These are phyloP conservation scores for Nitzschia sp. DNA, from an alignment of 108 stramenopile genomes.

Conservation along the genomic window DNA sequence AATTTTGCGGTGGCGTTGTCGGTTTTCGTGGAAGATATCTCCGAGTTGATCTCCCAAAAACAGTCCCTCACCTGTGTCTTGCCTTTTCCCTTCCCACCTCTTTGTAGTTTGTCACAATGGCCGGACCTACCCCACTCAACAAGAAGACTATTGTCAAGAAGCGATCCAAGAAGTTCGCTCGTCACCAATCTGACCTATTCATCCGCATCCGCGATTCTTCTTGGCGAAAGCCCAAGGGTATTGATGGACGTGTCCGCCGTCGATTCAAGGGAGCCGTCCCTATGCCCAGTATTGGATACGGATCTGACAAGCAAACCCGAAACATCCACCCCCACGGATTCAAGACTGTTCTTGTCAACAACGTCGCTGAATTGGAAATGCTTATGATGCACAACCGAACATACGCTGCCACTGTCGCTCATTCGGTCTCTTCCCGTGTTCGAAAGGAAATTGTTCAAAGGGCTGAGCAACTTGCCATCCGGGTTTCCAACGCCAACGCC, in stretches of 20 bases:
- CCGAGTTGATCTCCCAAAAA: no score
- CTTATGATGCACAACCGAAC: conserved; percentile 99
- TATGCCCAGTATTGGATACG: conserved; percentile 98
- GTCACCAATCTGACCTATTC: conserved; percentile 97
- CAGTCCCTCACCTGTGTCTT: no score
- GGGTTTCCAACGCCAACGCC: conserved; percentile 55
- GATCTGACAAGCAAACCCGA: conserved; percentile 96
- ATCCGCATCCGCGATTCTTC: conserved; percentile 92
- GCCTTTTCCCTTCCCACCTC: background rate
- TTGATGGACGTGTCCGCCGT: conserved; percentile 99
- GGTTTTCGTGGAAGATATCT: no score
- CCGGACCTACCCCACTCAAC: conserved; percentile 85
- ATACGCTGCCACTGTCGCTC: conserved; percentile 97
- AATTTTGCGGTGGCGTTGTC: no score
- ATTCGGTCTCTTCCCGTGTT: conserved; percentile 88
- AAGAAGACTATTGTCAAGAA: conserved; percentile 99
- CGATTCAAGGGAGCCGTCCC: conserved; percentile 99
- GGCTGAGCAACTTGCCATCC: conserved; percentile 96
- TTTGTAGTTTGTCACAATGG: conserved; percentile 60
- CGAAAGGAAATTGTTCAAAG: conserved; percentile 96
- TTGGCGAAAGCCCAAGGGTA: conserved; percentile 99
- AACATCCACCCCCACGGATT: conserved; percentile 98
- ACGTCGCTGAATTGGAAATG: conserved; percentile 97
- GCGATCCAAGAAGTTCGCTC: conserved; percentile 99
- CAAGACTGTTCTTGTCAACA: conserved; percentile 95